Evolutionary conservation across 805 yeast species (phyloP).

Genomic region (Yarrowia sp.): DNA sequence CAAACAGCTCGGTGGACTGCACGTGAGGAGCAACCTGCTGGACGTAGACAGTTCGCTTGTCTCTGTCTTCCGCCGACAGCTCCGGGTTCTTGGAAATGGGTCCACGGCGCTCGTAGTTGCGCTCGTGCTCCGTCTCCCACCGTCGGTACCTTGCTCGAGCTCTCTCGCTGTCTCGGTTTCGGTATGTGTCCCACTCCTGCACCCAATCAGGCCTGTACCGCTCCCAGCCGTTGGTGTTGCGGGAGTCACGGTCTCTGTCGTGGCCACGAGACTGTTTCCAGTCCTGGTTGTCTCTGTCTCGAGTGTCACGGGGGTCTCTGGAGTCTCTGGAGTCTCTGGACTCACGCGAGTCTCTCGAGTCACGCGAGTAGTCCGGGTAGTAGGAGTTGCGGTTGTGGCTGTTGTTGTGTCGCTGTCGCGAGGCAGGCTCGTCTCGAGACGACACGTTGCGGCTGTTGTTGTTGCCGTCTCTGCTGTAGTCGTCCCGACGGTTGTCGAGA

Average conservation of each 20-base stretch:
- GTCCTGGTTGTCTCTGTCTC: slow-evolving; percentile 5
- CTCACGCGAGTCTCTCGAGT: not conserved
- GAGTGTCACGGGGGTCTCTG: not conserved
- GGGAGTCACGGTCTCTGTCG: not conserved
- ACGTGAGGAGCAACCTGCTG: slow-evolving; percentile 50
- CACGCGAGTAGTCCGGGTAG: slow-evolving; percentile 12
- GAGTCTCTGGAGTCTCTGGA: slow-evolving; percentile 4
- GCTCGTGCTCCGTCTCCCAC: slow-evolving; percentile 37
- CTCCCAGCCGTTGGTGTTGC: slow-evolving; percentile 13
- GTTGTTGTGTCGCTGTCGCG: not conserved
- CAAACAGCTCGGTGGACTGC: slow-evolving; percentile 47
- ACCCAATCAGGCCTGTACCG: slow-evolving; percentile 19
- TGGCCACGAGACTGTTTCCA: not conserved
- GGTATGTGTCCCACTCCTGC: slow-evolving; percentile 30
- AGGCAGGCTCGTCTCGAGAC: slow-evolving; percentile 11
- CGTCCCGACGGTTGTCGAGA: not conserved
- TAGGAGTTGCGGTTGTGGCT: slow-evolving; percentile 19
- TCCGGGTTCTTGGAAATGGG: slow-evolving; percentile 7
- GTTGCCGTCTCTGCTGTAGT: slow-evolving; percentile 10
- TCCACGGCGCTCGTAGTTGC: slow-evolving; percentile 30
- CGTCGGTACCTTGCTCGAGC: slow-evolving; percentile 33
- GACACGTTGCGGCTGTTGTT: not conserved
- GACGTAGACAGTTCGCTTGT: slow-evolving; percentile 49
- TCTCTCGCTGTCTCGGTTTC: slow-evolving; percentile 16
- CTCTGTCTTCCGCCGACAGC: slow-evolving; percentile 10